phyloP scores from a whole-genome alignment of 148 eudicot genomes.

The Limonium bicolor region DNA sequence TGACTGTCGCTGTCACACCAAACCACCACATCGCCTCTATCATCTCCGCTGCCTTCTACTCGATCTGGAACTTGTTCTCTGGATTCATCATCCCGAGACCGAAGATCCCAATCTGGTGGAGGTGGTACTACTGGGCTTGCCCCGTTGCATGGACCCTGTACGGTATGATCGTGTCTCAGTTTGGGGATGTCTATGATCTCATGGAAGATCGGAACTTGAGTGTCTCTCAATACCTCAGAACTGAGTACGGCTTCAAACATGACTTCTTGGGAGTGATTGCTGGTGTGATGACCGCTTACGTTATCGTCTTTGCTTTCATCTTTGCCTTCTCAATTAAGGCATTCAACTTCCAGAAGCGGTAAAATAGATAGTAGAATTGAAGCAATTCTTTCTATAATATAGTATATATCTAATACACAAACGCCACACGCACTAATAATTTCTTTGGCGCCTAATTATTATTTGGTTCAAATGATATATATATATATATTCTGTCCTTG shows the following conservation, averaged over 20 bases:
- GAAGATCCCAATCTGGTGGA: slow-evolving; percentile 41
- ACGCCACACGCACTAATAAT: no score
- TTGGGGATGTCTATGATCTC: slow-evolving; percentile 9
- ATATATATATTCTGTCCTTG: no score
- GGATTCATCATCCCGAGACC: slow-evolving; percentile 59
- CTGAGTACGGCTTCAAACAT: slow-evolving; percentile 15
- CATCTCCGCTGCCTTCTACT: slow-evolving; percentile 37
- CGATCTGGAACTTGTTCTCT: slow-evolving; percentile 63
- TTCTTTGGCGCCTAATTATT: no score
- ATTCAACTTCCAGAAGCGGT: slow-evolving; percentile 35
- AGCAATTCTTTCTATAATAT: no score
- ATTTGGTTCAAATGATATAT: no score
- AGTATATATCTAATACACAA: no score
- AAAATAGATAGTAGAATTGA: no score
- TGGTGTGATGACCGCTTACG: slow-evolving; percentile 8
- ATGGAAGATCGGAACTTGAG: not conserved
- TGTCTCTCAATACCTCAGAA: slow-evolving; percentile 10
- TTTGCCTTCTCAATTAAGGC: slow-evolving; percentile 22
- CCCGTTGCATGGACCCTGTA: slow-evolving; percentile 23
- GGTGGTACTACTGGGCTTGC: slow-evolving; percentile 25
- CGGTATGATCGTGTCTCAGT: slow-evolving; percentile 26
- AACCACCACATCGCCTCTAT: slow-evolving; percentile 41
- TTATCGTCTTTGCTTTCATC: slow-evolving; percentile 16
- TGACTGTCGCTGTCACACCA: slow-evolving; percentile 64
- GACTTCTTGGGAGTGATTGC: slow-evolving; percentile 21